Conservation (phyloP, 371 early-diverging fungal genomes). For the Capillidium heterosporum region DNA sequence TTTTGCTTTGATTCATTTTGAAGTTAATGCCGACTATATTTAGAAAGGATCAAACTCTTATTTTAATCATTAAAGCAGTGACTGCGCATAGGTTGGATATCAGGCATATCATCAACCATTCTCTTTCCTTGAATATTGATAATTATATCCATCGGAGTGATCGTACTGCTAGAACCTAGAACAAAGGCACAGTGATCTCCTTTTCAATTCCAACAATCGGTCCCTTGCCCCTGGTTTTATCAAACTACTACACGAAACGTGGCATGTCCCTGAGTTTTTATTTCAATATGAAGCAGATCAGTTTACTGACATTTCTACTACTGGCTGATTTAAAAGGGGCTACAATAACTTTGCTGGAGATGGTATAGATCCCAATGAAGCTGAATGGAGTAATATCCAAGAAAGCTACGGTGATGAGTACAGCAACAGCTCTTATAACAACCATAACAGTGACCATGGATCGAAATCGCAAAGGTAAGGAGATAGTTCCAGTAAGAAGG, state of each 20-base stretch:
- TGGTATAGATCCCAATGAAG: no score
- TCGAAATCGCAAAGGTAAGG: no score
- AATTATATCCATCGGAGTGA: constrained; percentile 96
- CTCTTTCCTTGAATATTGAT: constrained; percentile 66
- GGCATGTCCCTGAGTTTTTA: no score
- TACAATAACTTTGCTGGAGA: no score
- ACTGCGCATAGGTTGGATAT: constrained; percentile 98
- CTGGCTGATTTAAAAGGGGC: no score
- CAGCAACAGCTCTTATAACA: no score
- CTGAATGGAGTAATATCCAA: no score
- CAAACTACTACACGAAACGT: background rate
- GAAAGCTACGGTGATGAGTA: no score
- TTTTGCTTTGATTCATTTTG: constrained; percentile 15
- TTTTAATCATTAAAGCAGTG: constrained; percentile 91
- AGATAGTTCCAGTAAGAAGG: no score
- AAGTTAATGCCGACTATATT: background rate
- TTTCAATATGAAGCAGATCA: no score
- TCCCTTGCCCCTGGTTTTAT: background rate
- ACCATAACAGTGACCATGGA: no score
- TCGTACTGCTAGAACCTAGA: constrained; percentile 89
- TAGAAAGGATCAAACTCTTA: background rate
- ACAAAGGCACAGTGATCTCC: constrained; percentile 64
- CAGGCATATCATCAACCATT: constrained; percentile 80
- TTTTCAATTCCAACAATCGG: constrained; percentile 15
- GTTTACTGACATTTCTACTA: no score